Evolutionary conservation across 75 land plant species (phyloP).

Genomic region (Pinus tabuliformis): DNA sequence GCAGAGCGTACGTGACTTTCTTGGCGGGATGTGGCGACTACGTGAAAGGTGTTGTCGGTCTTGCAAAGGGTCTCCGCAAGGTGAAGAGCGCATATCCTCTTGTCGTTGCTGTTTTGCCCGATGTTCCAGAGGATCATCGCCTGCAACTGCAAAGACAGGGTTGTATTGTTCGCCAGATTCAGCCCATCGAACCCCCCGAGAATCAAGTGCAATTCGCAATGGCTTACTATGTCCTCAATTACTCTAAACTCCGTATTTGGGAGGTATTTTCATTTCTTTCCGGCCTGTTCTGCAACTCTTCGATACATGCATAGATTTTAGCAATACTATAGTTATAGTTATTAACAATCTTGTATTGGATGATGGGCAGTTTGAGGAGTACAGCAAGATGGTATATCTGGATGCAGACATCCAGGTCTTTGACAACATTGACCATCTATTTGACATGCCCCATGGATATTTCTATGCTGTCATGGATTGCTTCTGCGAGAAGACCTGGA

Average conservation of each 20-base stretch:
- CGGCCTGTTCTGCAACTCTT: background rate
- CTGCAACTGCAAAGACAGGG: conserved; percentile 28
- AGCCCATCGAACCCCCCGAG: conserved; percentile 40
- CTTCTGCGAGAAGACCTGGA: conserved; percentile 66
- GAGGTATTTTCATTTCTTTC: conserved; percentile 17
- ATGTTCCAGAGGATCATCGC: conserved; percentile 49
- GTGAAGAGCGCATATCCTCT: conserved; percentile 34
- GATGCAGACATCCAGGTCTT: conserved; percentile 64
- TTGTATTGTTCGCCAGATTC: conserved; percentile 40
- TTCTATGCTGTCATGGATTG: conserved; percentile 68
- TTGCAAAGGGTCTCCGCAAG: conserved; percentile 46
- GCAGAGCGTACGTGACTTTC: conserved; percentile 48
- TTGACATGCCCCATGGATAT: conserved; percentile 32
- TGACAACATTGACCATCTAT: conserved; percentile 58
- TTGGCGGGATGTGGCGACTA: conserved; percentile 53
- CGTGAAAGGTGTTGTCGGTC: conserved; percentile 45
- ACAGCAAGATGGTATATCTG: conserved; percentile 51
- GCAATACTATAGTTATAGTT: too few species aligned
- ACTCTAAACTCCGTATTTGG: conserved; percentile 72
- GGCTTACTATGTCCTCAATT: conserved; percentile 53
- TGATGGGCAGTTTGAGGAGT: conserved; percentile 62
- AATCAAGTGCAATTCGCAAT: conserved; percentile 24
- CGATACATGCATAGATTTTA: too few species aligned
- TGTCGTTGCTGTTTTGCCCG: conserved; percentile 44
- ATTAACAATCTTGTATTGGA: background rate